A percentile compares a stretch with the other conserved stretches of the same genome.
phyloP scores from a whole-genome alignment of 2,329 filamentous ascomycete genomes.

The Leptosphaerulina australis region DNA sequence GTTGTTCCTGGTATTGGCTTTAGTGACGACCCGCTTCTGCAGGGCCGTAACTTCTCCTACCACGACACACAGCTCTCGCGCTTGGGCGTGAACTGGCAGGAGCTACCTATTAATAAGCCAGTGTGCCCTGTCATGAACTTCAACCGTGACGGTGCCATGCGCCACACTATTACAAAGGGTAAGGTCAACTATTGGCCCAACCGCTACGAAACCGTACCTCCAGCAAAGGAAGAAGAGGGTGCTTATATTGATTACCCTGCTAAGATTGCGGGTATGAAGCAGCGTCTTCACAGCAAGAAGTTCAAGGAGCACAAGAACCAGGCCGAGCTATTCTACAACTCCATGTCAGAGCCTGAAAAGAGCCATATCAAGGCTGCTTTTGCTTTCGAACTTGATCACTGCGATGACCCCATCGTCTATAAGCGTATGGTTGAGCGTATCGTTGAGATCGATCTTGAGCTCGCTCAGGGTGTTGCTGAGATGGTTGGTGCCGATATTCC shows the following conservation, averaged over 20 bases:
- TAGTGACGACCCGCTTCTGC: conserved; percentile 74
- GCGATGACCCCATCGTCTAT: conserved; percentile 78
- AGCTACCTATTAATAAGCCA: conserved; percentile 77
- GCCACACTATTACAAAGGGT: conserved; percentile 75
- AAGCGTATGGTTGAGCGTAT: conserved; percentile 71
- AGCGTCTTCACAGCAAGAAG: conserved; percentile 70
- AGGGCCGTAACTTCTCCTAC: conserved; percentile 74
- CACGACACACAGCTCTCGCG: conserved; percentile 72
- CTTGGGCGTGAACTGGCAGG: conserved; percentile 75
- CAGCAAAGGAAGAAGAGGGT: conserved; percentile 65
- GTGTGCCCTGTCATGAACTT: conserved; percentile 77
- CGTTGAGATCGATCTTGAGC: conserved; percentile 71
- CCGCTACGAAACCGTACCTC: conserved; percentile 67
- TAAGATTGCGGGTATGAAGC: conserved; percentile 72
- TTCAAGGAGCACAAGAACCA: conserved; percentile 80
- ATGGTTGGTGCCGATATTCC: conserved; percentile 71
- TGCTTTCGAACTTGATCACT: conserved; percentile 78
- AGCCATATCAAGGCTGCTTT: conserved; percentile 65
- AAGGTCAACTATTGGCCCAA: conserved; percentile 83
- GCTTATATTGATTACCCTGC: conserved; percentile 72
- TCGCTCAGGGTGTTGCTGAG: conserved; percentile 72
- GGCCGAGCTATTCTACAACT: conserved; percentile 84
- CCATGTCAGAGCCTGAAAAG: conserved; percentile 70
- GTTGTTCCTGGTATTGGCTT: conserved; percentile 79
- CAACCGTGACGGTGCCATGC: conserved; percentile 74